A percentile compares a stretch with the other conserved stretches of the same genome.
Conservation (phyloP, 495 filamentous ascomycete species). For the Aspergillus homomorphus region DNA sequence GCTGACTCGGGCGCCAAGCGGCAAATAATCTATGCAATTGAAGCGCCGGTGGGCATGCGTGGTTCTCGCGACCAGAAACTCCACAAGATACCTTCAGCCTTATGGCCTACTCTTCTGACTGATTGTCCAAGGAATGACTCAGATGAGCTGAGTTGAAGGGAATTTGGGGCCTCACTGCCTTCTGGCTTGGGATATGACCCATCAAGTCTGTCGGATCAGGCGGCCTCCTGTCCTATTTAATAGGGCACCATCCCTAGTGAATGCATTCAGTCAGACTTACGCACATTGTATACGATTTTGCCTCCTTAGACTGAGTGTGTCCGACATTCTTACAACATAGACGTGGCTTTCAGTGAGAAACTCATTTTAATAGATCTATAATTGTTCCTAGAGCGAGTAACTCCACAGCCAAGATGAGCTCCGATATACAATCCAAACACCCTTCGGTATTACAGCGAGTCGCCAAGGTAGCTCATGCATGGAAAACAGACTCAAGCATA, state of each 20-base stretch:
- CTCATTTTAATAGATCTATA: too few species aligned
- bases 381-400: neutral
- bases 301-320: too few species aligned
- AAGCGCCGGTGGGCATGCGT: neutral
- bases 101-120: slow-evolving; percentile 20
- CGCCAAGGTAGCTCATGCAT: slow-evolving; percentile 12
- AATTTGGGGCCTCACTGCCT: slow-evolving; percentile 16
- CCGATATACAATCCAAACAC: slow-evolving; percentile 9
- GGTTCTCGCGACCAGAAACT: slow-evolving; percentile 8
- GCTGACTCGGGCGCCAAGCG: slow-evolving; percentile 24
- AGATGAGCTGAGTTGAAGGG: slow-evolving; percentile 8
- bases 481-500: slow-evolving; percentile 31
- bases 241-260: neutral
- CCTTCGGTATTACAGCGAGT: slow-evolving; percentile 10
- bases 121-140: slow-evolving; percentile 19
- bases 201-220: slow-evolving; percentile 17
- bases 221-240: slow-evolving; percentile 9
- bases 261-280: too few species aligned
- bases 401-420: neutral
- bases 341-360: too few species aligned
- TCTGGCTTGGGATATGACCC: slow-evolving; percentile 16
- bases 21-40: slow-evolving; percentile 6
- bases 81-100: slow-evolving; percentile 4
- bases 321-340: too few species aligned
- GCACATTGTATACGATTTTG: too few species aligned